These are phyloP conservation scores for Lasiosphaeria miniovina DNA, from an alignment of 495 filamentous ascomycete genomes.

Conservation along the genomic window DNA sequence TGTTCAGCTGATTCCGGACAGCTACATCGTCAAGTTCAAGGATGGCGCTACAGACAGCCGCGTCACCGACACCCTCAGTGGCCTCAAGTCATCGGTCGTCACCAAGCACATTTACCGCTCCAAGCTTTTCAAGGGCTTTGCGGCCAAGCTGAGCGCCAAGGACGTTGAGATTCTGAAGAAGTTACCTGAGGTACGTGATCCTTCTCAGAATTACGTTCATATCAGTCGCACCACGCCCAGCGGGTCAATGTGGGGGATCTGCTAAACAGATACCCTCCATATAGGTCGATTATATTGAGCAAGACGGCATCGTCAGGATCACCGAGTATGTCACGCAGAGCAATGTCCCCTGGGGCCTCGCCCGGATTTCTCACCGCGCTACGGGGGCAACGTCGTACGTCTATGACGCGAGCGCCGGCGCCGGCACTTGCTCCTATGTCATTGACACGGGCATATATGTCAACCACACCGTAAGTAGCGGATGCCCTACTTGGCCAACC, in stretches of 20 bases:
- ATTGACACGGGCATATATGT: slow-evolving; percentile 59
- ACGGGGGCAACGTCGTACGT: slow-evolving; percentile 47
- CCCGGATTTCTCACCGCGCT: slow-evolving; percentile 54
- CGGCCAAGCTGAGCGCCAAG: slow-evolving; percentile 31
- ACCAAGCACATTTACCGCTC: slow-evolving; percentile 39
- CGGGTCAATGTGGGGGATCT: too few species aligned
- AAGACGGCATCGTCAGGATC: slow-evolving; percentile 35
- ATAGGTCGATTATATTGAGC: slow-evolving; percentile 37
- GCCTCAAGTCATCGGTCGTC: slow-evolving; percentile 21
- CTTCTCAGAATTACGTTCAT: too few species aligned
- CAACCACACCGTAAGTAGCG: slow-evolving; percentile 38
- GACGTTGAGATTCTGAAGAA: slow-evolving; percentile 40
- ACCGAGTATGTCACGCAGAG: slow-evolving; percentile 45
- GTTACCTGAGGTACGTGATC: slow-evolving; percentile 36
- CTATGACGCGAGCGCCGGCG: slow-evolving; percentile 58
- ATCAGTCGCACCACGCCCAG: too few species aligned
- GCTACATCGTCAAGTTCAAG: slow-evolving; percentile 57
- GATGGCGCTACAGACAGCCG: slow-evolving; percentile 36
- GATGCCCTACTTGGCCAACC: slow-evolving; percentile 18
- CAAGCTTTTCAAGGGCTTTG: slow-evolving; percentile 43
- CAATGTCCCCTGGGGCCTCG: slow-evolving; percentile 56
- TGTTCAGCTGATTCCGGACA: slow-evolving; percentile 40
- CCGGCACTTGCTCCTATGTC: slow-evolving; percentile 58
- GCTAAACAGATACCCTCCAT: too few species aligned
- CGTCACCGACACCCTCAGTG: slow-evolving; percentile 32